These are phyloP conservation scores for Microcyclospora pomicola DNA, from an alignment of 2,329 filamentous ascomycete species.

Conservation along the genomic window DNA sequence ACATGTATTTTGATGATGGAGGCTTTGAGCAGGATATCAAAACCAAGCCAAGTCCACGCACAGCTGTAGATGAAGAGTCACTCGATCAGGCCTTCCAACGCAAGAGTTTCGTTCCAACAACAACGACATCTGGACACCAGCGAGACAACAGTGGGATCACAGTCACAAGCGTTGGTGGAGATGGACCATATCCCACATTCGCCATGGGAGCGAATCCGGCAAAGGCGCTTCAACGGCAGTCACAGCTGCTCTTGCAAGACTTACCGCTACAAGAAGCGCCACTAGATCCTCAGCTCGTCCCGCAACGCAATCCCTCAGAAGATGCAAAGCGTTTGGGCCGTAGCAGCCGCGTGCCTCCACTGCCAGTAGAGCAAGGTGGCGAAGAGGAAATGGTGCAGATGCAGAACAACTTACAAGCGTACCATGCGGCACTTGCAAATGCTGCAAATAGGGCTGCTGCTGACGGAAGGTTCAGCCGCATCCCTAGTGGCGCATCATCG, in stretches of 20 bases:
- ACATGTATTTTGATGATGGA: constrained; percentile 26
- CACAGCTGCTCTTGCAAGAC: constrained; percentile 19
- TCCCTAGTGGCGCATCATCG: constrained; percentile 10
- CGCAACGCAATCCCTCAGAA: constrained; percentile 20
- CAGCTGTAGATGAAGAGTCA: constrained; percentile 22
- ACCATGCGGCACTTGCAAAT: constrained; percentile 72
- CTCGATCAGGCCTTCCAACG: constrained; percentile 17
- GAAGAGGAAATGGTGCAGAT: constrained; percentile 26
- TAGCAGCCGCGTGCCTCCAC: constrained; percentile 33
- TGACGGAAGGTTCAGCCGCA: constrained; percentile 58
- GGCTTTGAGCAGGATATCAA: constrained; percentile 20
- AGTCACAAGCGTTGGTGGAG: constrained; percentile 8
- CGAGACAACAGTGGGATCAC: constrained; percentile 11
- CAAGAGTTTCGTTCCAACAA: background rate
- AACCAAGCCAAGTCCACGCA: constrained; percentile 1
- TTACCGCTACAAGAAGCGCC: constrained; percentile 13
- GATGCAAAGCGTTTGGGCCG: constrained; percentile 20
- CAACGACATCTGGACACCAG: constrained; percentile 7
- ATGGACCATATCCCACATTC: constrained; percentile 22
- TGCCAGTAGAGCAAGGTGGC: constrained; percentile 32
- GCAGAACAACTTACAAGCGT: constrained; percentile 50
- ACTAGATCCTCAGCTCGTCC: constrained; percentile 17
- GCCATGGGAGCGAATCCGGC: constrained; percentile 15
- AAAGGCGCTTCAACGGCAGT: constrained; percentile 13
- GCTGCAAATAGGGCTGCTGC: constrained; percentile 65